Percentiles rank a stretch among this genome's conserved stretches.
phyloP scores from a whole-genome alignment of 1,284 basidiomycete species.

The Boletellus dicymbophilus region DNA sequence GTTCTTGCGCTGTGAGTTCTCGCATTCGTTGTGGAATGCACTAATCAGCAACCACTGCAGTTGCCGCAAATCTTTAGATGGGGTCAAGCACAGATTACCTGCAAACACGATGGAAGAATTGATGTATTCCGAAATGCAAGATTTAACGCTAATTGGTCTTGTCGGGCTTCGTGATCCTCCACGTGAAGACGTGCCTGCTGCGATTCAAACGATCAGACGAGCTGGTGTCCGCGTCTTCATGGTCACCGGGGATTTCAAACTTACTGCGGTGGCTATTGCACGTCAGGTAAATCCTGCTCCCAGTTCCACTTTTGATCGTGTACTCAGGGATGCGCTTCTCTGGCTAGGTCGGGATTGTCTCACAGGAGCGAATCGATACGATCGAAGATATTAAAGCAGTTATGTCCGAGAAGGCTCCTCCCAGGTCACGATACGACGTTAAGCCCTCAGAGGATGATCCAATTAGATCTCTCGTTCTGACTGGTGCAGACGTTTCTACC shows the following conservation, averaged over 20 bases:
- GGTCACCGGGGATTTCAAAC: slow-evolving; percentile 57
- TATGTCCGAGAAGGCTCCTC: slow-evolving; percentile 9
- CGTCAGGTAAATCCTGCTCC: slow-evolving; percentile 27
- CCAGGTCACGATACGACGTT: slow-evolving; percentile 36
- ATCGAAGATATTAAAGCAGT: slow-evolving; percentile 35
- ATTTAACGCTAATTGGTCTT: slow-evolving; percentile 55
- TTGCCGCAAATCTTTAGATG: slow-evolving; percentile 28
- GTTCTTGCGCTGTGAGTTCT: slow-evolving; percentile 48
- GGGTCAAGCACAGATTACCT: slow-evolving; percentile 24
- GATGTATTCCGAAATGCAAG: slow-evolving; percentile 37
- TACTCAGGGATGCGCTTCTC: background rate
- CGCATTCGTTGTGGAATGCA: too few species aligned
- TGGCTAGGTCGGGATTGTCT: slow-evolving; percentile 57
- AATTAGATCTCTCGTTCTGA: slow-evolving; percentile 40
- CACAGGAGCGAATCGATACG: slow-evolving; percentile 44
- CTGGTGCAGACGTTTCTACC: slow-evolving; percentile 46
- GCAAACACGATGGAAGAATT: slow-evolving; percentile 40
- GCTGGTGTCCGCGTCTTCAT: slow-evolving; percentile 52
- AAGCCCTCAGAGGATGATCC: slow-evolving; percentile 32
- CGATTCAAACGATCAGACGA: slow-evolving; percentile 46
- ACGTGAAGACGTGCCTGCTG: slow-evolving; percentile 49
- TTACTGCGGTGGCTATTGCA: slow-evolving; percentile 49
- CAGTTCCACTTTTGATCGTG: slow-evolving; percentile 46
- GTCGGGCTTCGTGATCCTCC: slow-evolving; percentile 62
- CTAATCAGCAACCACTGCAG: too few species aligned